Base-by-base conservation (phyloP, 805 yeast species). In the Jamesozyma jinghongensis region DNA sequence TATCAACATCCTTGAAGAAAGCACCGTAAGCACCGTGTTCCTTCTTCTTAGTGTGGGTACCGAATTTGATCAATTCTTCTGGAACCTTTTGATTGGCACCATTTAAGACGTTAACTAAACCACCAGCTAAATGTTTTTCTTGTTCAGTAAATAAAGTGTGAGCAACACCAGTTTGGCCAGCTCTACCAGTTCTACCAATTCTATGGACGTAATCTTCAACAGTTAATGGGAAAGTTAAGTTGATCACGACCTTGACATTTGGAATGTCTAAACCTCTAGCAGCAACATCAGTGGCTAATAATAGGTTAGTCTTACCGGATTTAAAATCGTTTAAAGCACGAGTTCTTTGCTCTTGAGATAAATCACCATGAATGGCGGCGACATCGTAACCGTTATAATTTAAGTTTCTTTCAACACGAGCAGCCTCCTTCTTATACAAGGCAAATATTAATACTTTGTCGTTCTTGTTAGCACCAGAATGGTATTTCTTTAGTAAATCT, bases 1-100 rank as follows among this genome's bases (percentile, higher is more conserved):
- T 73, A 55, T 87, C 97, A 36, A 90, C 92, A 57, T 88, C 86
- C 61, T 90, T 92, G 71, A 69, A 92, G 70, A 92, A 92, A 1
- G 97, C 97, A 50, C 99, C 99, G 55, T 92, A 92, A n/a, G 90
- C 96, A 49, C 90, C 78, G 59, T 92, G 98, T 49, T 86, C 88
- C 71, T 92, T 92, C 81, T 88, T 90, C 67, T 92, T 92, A 10
- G 97, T 92, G 66, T 92, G 97, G 5, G 96, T 87, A 37, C 99
- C 99, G 54, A 90, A 92, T 63, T 88, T 90, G 60, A 85, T 73
- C 57, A 92, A 70, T 42, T 87, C 97, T 40, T 85, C 96, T 7
- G 99, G 99, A 44, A 92, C 97, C 1, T 81, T 80, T 68, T 92
- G 98, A 63, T 81, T 77, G 17, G 97, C 98, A 50, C 94, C 95